These are phyloP conservation scores for Theileria annulata DNA, from an alignment of 169 alveolate genomes.

Conservation along the genomic window DNA sequence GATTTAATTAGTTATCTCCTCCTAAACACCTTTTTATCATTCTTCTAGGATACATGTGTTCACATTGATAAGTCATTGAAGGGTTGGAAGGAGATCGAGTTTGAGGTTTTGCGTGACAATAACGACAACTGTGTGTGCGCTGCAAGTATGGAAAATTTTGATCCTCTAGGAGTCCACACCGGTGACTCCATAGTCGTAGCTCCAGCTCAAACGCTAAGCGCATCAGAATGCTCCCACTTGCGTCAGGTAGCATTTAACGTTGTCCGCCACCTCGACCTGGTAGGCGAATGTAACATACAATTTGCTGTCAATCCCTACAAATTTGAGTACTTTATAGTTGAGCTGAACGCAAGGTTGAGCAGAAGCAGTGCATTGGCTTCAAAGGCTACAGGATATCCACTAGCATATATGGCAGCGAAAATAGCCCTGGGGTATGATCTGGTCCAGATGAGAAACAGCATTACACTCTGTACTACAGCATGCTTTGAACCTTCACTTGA, in stretches of 20 bases:
- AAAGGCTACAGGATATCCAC: slow-evolving; percentile 90
- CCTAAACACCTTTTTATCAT: neutral
- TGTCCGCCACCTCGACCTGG: slow-evolving; percentile 81
- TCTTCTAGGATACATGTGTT: slow-evolving; percentile 63
- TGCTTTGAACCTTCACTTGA: slow-evolving; percentile 89
- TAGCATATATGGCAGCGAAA: slow-evolving; percentile 89
- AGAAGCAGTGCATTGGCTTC: slow-evolving; percentile 88
- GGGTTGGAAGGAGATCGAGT: slow-evolving; percentile 90
- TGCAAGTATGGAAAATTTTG: slow-evolving; percentile 88
- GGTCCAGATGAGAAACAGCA: slow-evolving; percentile 76
- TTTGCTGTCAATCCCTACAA: slow-evolving; percentile 85
- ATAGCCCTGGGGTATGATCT: slow-evolving; percentile 84
- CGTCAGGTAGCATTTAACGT: slow-evolving; percentile 84
- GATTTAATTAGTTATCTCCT: neutral
- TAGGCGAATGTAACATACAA: slow-evolving; percentile 90
- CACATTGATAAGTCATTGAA: slow-evolving; percentile 83
- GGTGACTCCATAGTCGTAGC: slow-evolving; percentile 91
- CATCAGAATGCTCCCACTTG: slow-evolving; percentile 79
- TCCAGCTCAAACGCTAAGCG: slow-evolving; percentile 87
- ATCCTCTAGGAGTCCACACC: slow-evolving; percentile 91
- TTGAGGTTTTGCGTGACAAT: slow-evolving; percentile 84
- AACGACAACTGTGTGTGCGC: slow-evolving; percentile 87
- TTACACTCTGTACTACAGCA: slow-evolving; percentile 86
- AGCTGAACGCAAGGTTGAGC: slow-evolving; percentile 87
- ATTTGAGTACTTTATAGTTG: slow-evolving; percentile 84